Conservation (phyloP, 495 filamentous ascomycete genomes). For the Podospora sp. region DNA sequence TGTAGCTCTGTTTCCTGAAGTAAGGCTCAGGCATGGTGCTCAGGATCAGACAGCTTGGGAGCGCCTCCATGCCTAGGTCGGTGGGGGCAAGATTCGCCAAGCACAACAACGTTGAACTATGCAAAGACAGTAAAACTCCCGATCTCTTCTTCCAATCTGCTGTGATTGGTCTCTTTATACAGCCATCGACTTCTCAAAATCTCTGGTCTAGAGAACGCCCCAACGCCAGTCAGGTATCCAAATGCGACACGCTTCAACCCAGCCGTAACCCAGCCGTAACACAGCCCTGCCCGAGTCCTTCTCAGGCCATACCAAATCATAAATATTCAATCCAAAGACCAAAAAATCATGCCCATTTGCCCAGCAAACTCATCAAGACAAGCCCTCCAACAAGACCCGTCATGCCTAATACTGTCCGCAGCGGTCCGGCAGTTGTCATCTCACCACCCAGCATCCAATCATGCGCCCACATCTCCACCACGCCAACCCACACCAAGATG, state of each 20-base stretch:
- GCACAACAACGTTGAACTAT: too few relatives aligned
- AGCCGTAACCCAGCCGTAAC: too few relatives aligned
- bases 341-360: constrained; percentile 36
- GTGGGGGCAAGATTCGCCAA: too few relatives aligned
- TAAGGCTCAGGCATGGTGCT: too few relatives aligned
- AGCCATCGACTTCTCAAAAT: not conserved
- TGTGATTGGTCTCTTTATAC: not conserved
- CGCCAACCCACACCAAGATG: constrained; percentile 61
- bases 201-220: not conserved
- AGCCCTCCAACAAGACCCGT: constrained; percentile 29
- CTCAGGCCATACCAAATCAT: not conserved
- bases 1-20: too few relatives aligned
- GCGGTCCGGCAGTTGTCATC: constrained; percentile 28
- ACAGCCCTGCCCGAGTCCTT: not conserved
- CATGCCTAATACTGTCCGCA: constrained; percentile 28
- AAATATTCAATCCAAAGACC: not conserved
- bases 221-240: not conserved
- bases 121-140: too few relatives aligned
- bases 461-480: constrained; percentile 61
- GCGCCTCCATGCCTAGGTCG: too few relatives aligned
- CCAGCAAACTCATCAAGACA: constrained; percentile 38
- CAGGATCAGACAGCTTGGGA: too few relatives aligned
- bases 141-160: not conserved
- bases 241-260: not conserved
- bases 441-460: constrained; percentile 54